Conservation (phyloP, 345 rosid genomes). For the Corchorus olitorius region DNA sequence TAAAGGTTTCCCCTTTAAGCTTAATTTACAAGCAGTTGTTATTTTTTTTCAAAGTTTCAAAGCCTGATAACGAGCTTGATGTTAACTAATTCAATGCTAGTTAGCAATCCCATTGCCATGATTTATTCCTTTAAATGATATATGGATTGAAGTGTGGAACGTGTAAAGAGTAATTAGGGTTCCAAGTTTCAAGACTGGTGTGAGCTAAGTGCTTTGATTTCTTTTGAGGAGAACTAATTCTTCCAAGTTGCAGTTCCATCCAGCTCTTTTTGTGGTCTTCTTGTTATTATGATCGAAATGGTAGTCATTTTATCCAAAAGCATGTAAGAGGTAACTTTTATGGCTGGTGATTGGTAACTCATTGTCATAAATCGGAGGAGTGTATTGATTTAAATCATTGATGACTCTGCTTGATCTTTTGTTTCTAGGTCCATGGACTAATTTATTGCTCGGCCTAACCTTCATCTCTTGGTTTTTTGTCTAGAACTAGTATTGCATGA, state of each 20-base stretch:
- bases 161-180: not conserved
- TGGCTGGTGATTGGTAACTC: not conserved
- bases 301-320: not conserved
- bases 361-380: not conserved
- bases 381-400: slow-evolving; percentile 2
- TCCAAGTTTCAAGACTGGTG: not conserved
- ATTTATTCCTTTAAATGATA: not conserved
- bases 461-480: no score
- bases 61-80: not conserved
- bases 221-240: not conserved
- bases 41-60: not conserved
- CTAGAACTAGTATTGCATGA: not conserved
- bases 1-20: not conserved
- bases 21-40: not conserved
- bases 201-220: slow-evolving; percentile 11
- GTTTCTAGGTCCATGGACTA: not conserved
- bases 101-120: not conserved
- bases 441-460: no score
- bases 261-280: not conserved
- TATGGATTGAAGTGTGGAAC: not conserved
- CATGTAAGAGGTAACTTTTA: no score
- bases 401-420: not conserved
- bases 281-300: not conserved
- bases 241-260: not conserved
- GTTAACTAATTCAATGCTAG: not conserved